Evolutionary conservation across 169 alveolate genomes (phyloP).

Genomic region (Cyclospora cayetanensis): DNA sequence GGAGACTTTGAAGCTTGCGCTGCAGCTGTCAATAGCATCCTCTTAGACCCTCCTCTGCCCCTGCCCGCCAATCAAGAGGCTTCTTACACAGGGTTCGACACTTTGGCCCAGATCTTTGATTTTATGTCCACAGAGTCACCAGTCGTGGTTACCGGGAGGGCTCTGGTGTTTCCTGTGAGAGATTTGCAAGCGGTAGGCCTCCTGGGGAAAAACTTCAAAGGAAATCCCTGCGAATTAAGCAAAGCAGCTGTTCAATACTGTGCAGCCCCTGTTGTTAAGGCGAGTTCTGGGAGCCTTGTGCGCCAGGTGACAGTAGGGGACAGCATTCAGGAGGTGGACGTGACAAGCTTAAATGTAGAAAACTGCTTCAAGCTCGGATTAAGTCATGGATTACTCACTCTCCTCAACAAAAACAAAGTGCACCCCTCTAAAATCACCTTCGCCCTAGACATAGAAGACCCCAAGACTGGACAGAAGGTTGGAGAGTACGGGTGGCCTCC

Average conservation of each 20-base stretch:
- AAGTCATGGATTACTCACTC: neutral
- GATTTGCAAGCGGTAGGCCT: neutral
- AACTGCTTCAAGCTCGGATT: neutral
- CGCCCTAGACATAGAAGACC: neutral
- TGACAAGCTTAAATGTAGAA: neutral
- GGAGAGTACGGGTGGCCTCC: constrained; percentile 45
- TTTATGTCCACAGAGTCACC: constrained; percentile 23
- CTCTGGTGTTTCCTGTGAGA: constrained; percentile 26
- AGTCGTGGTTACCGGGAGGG: constrained; percentile 27
- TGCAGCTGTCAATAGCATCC: neutral
- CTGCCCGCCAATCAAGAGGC: constrained; percentile 67
- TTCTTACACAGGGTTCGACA: constrained; percentile 39
- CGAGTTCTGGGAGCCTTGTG: neutral
- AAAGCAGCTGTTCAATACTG: neutral
- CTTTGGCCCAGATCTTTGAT: constrained; percentile 41
- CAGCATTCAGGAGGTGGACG: neutral
- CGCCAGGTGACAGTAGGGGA: neutral
- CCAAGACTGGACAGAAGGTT: neutral
- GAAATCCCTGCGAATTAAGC: neutral
- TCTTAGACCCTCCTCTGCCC: constrained; percentile 32
- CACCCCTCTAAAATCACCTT: neutral
- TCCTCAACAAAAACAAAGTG: neutral
- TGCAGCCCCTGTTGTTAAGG: neutral
- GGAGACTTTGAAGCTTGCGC: constrained; percentile 52
- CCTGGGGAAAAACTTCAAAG: neutral